Evolutionary conservation across 371 early-diverging fungal species (phyloP), one percentile per base, ranked within the genome.

Genomic region (Mucor ambiguus): DNA sequence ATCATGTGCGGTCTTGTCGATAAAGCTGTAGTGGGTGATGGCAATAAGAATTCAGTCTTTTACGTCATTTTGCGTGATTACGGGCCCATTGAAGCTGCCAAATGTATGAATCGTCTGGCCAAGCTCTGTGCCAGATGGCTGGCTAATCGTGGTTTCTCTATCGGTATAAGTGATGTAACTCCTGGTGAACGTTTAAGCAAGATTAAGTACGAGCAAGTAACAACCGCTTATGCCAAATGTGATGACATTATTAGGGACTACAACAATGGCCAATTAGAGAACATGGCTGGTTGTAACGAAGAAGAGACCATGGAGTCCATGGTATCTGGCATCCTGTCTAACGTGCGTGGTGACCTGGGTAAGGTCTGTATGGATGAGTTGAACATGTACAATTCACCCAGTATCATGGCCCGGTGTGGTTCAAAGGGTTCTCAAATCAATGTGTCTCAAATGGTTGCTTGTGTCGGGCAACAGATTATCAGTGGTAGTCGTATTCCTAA

Each of bases 381-480:
- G 57, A 93, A 92, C 78, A 90, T 87, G 77, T 89, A 94, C 81
- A 99, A 99, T 71, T 94, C 99, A 9, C 98, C 99, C 1, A 86
- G 97, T 65, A 97, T 95, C 82, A 99, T 99, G 99, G 94, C 96
- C 29, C 88, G 92, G 98, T 93, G 89, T 79, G 54, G 80, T 67
- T 60, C 64, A 10, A 61, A 73, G 61, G 73, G 99, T 71, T 97
- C 98, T 38, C 91, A 94, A 63, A 93, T 98, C 76, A 99, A 99
- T 86, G 98, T 99, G 44, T 97, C 96, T 30, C 99, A 99, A 82
- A 99, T 99, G 99, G 96, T 98, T 71, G 98, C 99, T 66, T 98
- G 98, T 92, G 99, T 99, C 70, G 99, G 99, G 72, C 99, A 99
- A 83, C 99, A 99, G 77, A 97, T 98, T 88, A 95, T 99, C 72